phyloP scores from a whole-genome alignment of 1,284 basidiomycete genomes.

The Microbotryum lychnidis-dioicae region DNA sequence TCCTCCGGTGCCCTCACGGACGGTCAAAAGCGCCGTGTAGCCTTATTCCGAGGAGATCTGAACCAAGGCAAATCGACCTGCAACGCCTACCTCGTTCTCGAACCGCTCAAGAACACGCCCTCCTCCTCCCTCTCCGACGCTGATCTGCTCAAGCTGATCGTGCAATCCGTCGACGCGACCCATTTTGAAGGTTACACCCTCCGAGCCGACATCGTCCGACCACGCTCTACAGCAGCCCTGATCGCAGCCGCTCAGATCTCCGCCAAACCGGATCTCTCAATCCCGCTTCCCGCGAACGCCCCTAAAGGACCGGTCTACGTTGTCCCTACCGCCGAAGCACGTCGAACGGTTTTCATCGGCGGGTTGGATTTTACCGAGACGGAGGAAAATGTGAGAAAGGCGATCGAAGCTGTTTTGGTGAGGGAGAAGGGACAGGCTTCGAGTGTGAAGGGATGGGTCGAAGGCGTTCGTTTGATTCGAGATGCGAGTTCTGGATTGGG shows the following conservation, averaged over 20 bases:
- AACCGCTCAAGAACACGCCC: constrained; percentile 49
- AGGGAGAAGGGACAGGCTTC: constrained; percentile 58
- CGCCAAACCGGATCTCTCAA: constrained; percentile 21
- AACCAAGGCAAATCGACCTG: constrained; percentile 32
- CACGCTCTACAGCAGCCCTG: constrained; percentile 32
- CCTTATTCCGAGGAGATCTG: constrained; percentile 70
- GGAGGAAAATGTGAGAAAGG: constrained; percentile 78
- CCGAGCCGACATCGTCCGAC: constrained; percentile 60
- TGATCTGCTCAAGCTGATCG: constrained; percentile 46
- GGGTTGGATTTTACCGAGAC: constrained; percentile 85
- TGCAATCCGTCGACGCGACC: constrained; percentile 54
- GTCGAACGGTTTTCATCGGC: constrained; percentile 79
- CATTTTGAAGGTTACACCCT: constrained; percentile 72
- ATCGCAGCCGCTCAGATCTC: constrained; percentile 28
- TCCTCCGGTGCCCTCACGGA: constrained; percentile 52
- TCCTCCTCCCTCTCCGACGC: background rate
- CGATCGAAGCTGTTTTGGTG: constrained; percentile 71
- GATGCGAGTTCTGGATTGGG: constrained; percentile 90
- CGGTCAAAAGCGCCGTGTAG: constrained; percentile 84
- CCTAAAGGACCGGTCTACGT: constrained; percentile 13
- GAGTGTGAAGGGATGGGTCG: constrained; percentile 55
- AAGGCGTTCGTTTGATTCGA: constrained; percentile 74
- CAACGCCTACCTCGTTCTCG: constrained; percentile 76
- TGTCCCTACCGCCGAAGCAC: constrained; percentile 40
- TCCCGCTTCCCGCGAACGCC: constrained; percentile 14